Base-by-base conservation (phyloP, 345 rosid genomes). In the Brassica carinata region DNA sequence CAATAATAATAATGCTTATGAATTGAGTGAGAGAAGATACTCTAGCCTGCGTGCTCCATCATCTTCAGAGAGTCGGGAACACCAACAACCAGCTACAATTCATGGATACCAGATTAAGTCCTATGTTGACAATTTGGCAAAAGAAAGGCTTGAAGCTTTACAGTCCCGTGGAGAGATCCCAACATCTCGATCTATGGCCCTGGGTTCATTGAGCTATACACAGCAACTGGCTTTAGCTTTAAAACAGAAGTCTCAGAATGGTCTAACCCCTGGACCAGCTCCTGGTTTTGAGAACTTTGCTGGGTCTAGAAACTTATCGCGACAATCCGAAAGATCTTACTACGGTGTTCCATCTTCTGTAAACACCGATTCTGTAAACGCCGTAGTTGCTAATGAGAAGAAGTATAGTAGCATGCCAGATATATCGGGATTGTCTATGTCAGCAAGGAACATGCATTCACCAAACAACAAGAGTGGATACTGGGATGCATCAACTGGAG, bases 331-430 rank as follows among this genome's bases (percentile, higher is more conserved):
- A 80, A 83, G 86, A 72, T 78, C 88, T 34, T 85, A 75, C 82
- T 86, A 87, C 75, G 92, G 85, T 76, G 82, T 68, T 72, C 67
- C 68, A 73, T 73, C 90, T 58, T 36, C 89, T 73, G 88, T 81
- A 67, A 84, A 83, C 67, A 84, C 85, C 62, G 88, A 87, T 64
- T 74, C 68, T 73, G 76, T 70, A 15, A 84, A 81, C 19, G 3
- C 67, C 5, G 71, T 77, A 77, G 73, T 86, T 14, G 84, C 83
- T 62, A 90, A 86, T 85, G 79, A 89, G 59, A 96, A 94, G 88
- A 92, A 92, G 76, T 92, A 87, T 79, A 94, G 87, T 77, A 94
- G 98, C 88, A 86, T 91, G 88, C 98, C 98, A 7, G 94, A 88
- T 84, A 91, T 94, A 68, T 88, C 99, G 7, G 98, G 93, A 65